These are phyloP conservation scores for Metarhizium anisopliae DNA, from an alignment of 2,329 filamentous ascomycete species.

Conservation along the genomic window DNA sequence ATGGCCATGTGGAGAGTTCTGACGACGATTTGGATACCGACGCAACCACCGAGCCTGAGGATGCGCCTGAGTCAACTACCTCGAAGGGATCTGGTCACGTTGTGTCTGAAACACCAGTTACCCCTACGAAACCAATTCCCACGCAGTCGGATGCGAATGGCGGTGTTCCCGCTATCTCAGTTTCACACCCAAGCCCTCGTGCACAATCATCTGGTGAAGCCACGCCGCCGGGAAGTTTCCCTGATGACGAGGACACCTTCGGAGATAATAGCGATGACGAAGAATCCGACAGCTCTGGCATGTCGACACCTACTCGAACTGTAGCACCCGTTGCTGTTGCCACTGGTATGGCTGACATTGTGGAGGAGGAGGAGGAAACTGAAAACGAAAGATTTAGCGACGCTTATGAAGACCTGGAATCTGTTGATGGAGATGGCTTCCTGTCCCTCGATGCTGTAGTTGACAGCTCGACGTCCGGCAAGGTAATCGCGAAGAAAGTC, in stretches of 20 bases:
- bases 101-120: not conserved
- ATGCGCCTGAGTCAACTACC: not conserved
- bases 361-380: constrained; percentile 31
- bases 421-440: constrained; percentile 58
- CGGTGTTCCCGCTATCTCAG: constrained; percentile 2
- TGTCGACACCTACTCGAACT: constrained; percentile 8
- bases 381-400: constrained; percentile 64
- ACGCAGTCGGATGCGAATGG: not conserved
- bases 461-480: constrained; percentile 39
- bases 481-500: constrained; percentile 14
- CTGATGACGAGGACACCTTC: not conserved
- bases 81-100: not conserved
- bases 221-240: not conserved
- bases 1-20: constrained; percentile 26
- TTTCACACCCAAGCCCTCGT: constrained; percentile 4
- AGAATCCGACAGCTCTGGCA: constrained; percentile 4
- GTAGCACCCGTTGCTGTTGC: constrained; percentile 12
- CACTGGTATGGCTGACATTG: constrained; percentile 24
- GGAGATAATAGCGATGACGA: not conserved
- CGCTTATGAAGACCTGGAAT: constrained; percentile 63
- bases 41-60: constrained; percentile 7
- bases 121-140: not conserved
- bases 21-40: constrained; percentile 20
- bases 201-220: not conserved
- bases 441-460: constrained; percentile 66